phyloP scores from a whole-genome alignment of 2,329 filamentous ascomycete species.

The Apiospora marii region DNA sequence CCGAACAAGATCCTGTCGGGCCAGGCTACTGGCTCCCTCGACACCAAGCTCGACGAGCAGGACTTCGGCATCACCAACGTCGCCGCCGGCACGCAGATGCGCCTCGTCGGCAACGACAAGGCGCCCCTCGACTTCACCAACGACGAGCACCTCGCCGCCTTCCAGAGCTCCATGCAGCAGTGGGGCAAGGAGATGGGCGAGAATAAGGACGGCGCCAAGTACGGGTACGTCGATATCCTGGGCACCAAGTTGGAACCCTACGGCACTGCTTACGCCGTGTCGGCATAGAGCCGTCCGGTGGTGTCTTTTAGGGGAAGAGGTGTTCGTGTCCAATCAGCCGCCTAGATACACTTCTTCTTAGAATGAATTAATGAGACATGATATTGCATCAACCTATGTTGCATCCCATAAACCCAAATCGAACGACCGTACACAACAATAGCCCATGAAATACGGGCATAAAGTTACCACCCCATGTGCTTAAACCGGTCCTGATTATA shows the following conservation, averaged over 20 bases:
- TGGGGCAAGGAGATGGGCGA: slow-evolving; percentile 43
- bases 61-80: slow-evolving; percentile 53
- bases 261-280: slow-evolving; percentile 38
- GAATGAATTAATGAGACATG: background rate
- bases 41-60: slow-evolving; percentile 55
- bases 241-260: slow-evolving; percentile 44
- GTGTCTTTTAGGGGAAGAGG: too few species aligned
- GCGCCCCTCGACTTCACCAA: slow-evolving; percentile 42
- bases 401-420: too few species aligned
- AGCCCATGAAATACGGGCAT: too few species aligned
- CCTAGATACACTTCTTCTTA: too few species aligned
- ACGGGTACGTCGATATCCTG: slow-evolving; percentile 42
- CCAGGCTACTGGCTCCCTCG: slow-evolving; percentile 55
- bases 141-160: slow-evolving; percentile 41
- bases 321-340: too few species aligned
- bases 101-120: slow-evolving; percentile 43
- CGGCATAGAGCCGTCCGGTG: too few species aligned
- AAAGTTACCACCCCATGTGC: too few species aligned
- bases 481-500: too few species aligned
- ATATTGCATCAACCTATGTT: background rate
- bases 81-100: slow-evolving; percentile 44
- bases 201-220: slow-evolving; percentile 42
- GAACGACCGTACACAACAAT: too few species aligned
- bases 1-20: slow-evolving; percentile 45
- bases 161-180: slow-evolving; percentile 40